Evolutionary conservation across 768 basidiomycete genomes (phyloP), one percentile per base, ranked within the genome.

Genomic region (Scleroderma citrinum): DNA sequence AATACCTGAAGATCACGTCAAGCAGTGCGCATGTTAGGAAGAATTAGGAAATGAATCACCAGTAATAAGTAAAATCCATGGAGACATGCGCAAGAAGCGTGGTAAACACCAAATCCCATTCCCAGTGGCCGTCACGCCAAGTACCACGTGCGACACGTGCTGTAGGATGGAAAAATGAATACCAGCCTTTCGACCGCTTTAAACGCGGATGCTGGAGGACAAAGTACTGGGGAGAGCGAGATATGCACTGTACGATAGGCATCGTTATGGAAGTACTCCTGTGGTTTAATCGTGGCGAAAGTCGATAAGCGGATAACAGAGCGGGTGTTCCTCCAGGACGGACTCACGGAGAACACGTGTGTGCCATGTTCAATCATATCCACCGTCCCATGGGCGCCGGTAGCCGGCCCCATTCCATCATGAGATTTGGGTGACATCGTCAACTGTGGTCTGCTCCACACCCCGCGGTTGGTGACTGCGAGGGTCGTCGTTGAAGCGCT

Each of bases 41-140:
- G 56, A 41, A 62, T 62, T 50, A 54, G 58, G 56, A 46, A 64
- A 62, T 40, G 52, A 43, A 57, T 36, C 50, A 40, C 53, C 23
- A 23, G 20, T 42, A 56, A 42, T 26, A 43, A 46, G 47, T 53
- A 40, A 19, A 46, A 38, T 47, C 46, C 62, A 61, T 24, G 51
- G 32, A 53, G 53, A 60, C 62, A 64, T 56, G 62, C 55, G 52
- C 50, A 54, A 7, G 48, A 56, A 48, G 63, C 62, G 43, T 64
- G 62, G 53, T 46, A 44, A 30, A 10, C 11, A 13, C 29, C 48
- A n/a, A n/a, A 5, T 29, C 26, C 26, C 8, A 4, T 29, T 29
- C 26, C 26, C 26, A 29, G 26, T 29, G 5, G 5, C 26, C 26
- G 26, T 29, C 26, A 44, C 26, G 43, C 24, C 24, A 19, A 43